Percentiles rank a stretch among this genome's conserved stretches.
Evolutionary conservation across 768 basidiomycete species (phyloP).

Genomic region (Xerocomellus chrysenteron): DNA sequence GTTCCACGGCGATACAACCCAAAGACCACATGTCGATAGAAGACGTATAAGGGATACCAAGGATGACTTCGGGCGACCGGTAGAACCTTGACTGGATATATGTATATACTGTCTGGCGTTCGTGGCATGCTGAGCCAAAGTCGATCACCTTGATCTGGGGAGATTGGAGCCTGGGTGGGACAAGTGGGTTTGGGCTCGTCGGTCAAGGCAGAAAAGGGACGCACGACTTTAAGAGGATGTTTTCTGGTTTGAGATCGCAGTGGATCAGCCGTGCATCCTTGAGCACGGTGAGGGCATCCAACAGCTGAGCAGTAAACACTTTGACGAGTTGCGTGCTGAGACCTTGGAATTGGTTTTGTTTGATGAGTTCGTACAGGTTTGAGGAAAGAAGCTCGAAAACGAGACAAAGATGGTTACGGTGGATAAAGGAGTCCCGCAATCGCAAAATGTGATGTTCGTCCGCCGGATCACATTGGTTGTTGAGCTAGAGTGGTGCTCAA

Average conservation of each 20-base stretch:
- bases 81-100: constrained; percentile 99
- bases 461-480: constrained; percentile 88
- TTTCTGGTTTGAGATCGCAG: constrained; percentile 98
- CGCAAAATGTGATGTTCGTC: constrained; percentile 98
- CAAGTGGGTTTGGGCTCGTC: not conserved
- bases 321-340: constrained; percentile 96
- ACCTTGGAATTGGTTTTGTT: constrained; percentile 99
- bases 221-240: constrained; percentile 94
- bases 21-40: constrained; percentile 99
- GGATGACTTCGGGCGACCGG: constrained; percentile 93
- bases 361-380: constrained; percentile 98
- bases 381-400: constrained; percentile 97
- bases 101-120: constrained; percentile 99
- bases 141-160: constrained; percentile 99
- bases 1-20: constrained; percentile 97
- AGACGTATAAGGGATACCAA: constrained; percentile 92
- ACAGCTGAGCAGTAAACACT: constrained; percentile 94
- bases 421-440: constrained; percentile 93
- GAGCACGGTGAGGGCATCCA: constrained; percentile 88
- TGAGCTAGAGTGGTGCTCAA: constrained; percentile 57
- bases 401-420: constrained; percentile 93
- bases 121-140: constrained; percentile 98
- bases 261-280: constrained; percentile 97
- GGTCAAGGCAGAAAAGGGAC: constrained; percentile 12
- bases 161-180: constrained; percentile 72